Evolutionary conservation across 768 basidiomycete species (phyloP).

Genomic region (Leccinellum albellum): DNA sequence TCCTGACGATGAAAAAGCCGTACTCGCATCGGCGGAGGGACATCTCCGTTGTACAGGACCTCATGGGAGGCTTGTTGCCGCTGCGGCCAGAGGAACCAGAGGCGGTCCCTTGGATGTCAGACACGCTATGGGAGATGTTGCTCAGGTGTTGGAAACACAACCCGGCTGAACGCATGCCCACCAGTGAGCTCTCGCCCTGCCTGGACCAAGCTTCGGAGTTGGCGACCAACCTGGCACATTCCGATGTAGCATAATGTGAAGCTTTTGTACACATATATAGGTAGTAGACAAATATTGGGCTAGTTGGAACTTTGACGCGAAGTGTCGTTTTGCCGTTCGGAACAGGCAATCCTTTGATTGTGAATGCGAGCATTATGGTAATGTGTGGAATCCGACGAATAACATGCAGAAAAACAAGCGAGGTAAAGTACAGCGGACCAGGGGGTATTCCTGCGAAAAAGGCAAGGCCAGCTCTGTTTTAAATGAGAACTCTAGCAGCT

Average conservation of each 20-base stretch:
- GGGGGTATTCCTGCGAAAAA: slow-evolving; percentile 34
- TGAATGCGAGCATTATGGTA: slow-evolving; percentile 38
- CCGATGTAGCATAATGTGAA: background rate
- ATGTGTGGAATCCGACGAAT: slow-evolving; percentile 35
- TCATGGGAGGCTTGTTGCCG: slow-evolving; percentile 40
- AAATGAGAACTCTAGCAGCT: slow-evolving; percentile 28
- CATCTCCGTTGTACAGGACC: slow-evolving; percentile 45
- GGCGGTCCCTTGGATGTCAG: slow-evolving; percentile 39
- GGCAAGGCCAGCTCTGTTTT: slow-evolving; percentile 36
- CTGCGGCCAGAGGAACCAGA: slow-evolving; percentile 37
- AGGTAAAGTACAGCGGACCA: slow-evolving; percentile 42
- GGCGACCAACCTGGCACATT: background rate
- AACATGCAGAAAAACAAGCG: slow-evolving; percentile 31
- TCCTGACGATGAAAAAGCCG: slow-evolving; percentile 49
- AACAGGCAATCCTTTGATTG: slow-evolving; percentile 21
- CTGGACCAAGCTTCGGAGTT: slow-evolving; percentile 11
- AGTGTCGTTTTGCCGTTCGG: background rate
- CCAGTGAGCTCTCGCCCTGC: slow-evolving; percentile 32
- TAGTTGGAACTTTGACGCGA: background rate
- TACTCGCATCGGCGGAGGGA: slow-evolving; percentile 50
- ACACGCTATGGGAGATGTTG: slow-evolving; percentile 47
- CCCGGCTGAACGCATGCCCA: slow-evolving; percentile 37
- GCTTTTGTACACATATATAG: slow-evolving; percentile 4
- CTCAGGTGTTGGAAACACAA: slow-evolving; percentile 43
- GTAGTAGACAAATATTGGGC: background rate